Conservation (phyloP, 805 yeast genomes). For the Clavispora asparagi region DNA sequence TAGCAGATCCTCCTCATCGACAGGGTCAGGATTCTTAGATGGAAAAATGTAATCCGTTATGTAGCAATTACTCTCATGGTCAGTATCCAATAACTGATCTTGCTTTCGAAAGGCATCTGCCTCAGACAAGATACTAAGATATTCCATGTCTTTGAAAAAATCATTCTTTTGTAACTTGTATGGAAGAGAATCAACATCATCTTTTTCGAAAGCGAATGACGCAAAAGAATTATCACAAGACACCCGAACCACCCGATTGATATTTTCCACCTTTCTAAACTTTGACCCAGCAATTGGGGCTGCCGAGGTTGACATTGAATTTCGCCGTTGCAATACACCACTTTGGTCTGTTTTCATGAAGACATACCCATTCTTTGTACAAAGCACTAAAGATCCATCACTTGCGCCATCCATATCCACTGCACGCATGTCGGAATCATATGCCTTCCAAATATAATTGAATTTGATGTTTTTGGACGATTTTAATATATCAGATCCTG, state of each 20-base stretch:
- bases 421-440: constrained; percentile 50
- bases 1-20: constrained; percentile 4
- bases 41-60: constrained; percentile 26
- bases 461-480: constrained; percentile 40
- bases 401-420: constrained; percentile 62
- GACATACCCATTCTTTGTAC: constrained; percentile 66
- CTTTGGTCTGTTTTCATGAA: constrained; percentile 37
- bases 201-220: constrained; percentile 63
- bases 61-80: constrained; percentile 23
- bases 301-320: constrained; percentile 27
- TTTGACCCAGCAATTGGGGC: constrained; percentile 27
- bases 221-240: constrained; percentile 59
- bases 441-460: constrained; percentile 56
- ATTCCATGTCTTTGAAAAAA: constrained; percentile 48
- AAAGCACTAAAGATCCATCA: constrained; percentile 65
- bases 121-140: constrained; percentile 45
- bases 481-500: constrained; percentile 18
- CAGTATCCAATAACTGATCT: constrained; percentile 34
- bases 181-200: constrained; percentile 57
- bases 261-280: constrained; percentile 46
- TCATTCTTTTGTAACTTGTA: constrained; percentile 44
- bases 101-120: constrained; percentile 31
- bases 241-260: constrained; percentile 60
- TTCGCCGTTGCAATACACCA: constrained; percentile 18
- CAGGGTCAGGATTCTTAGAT: neutral